These are phyloP conservation scores for Pilasporangium apinafurcum DNA, from an alignment of 352 stramenopile genomes.

Conservation along the genomic window DNA sequence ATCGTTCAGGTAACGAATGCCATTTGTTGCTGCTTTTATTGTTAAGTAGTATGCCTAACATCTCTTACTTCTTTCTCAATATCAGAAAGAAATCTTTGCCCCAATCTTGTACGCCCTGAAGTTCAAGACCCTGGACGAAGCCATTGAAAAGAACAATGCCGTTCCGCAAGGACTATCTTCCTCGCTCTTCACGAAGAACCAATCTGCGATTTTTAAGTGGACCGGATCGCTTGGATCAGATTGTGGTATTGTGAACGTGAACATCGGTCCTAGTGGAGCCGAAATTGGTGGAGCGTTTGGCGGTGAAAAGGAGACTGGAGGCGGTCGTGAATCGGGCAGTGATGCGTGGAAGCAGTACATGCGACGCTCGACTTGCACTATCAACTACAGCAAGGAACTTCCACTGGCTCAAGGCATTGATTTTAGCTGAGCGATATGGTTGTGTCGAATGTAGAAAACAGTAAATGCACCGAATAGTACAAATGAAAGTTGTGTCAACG, in stretches of 20 bases:
- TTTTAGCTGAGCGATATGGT: too few species aligned
- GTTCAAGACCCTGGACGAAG: constrained; percentile 87
- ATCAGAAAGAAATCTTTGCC: constrained; percentile 90
- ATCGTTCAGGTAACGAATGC: constrained; percentile 55
- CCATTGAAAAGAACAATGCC: constrained; percentile 89
- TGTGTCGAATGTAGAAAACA: too few species aligned
- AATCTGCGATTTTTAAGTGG: constrained; percentile 91
- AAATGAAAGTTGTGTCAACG: too few species aligned
- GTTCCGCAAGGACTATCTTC: constrained; percentile 90
- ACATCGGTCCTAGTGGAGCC: constrained; percentile 88
- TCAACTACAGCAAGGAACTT: constrained; percentile 92
- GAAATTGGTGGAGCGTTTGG: constrained; percentile 92
- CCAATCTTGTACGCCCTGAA: constrained; percentile 90
- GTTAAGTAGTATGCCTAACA: neutral
- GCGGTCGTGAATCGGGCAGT: constrained; percentile 87
- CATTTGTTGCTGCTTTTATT: neutral
- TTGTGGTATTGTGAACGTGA: constrained; percentile 92
- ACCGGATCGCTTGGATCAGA: constrained; percentile 86
- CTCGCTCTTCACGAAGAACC: constrained; percentile 89
- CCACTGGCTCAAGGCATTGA: constrained; percentile 91
- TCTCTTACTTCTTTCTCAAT: constrained; percentile 1
- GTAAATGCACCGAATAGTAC: too few species aligned
- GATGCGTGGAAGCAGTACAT: constrained; percentile 95
- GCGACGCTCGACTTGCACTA: constrained; percentile 90
- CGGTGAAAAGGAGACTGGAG: constrained; percentile 90